Conservation (phyloP, 139 green algal genomes). For the Pleodorina starrii region DNA sequence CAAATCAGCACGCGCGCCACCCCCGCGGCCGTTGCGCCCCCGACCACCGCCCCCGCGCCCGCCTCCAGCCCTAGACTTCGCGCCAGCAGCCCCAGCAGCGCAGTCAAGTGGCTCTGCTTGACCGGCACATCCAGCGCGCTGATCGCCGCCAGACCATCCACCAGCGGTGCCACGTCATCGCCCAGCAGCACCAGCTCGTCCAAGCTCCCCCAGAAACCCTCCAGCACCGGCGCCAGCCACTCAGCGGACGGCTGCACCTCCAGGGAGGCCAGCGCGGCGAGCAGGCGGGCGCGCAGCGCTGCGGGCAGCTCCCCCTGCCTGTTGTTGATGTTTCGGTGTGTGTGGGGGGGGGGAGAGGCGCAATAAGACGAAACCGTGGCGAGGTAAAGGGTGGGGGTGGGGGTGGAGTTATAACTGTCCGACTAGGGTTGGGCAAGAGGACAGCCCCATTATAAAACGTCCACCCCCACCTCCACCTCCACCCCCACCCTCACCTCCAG, state of each 20-base stretch:
- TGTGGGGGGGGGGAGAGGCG: too few relatives aligned
- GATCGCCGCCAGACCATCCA: not conserved
- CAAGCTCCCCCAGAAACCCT: conserved; percentile 13
- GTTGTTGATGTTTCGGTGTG: too few relatives aligned
- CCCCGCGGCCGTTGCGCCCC: not conserved
- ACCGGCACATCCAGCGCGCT: conserved; percentile 1
- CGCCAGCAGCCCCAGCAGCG: not conserved
- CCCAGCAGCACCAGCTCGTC: not conserved
- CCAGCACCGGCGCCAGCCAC: conserved; percentile 1
- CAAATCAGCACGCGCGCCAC: conserved; percentile 22
- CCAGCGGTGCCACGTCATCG: not conserved
- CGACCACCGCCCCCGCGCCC: not conserved
- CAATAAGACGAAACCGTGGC: too few relatives aligned
- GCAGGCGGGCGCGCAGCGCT: not conserved
- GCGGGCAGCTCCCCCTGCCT: not conserved
- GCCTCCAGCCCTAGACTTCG: not conserved
- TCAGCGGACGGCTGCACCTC: not conserved
- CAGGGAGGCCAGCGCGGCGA: conserved; percentile 11
- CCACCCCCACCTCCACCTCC: too few relatives aligned
- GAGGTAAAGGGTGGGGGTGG: too few relatives aligned
- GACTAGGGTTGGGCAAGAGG: too few relatives aligned
- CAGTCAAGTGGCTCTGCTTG: conserved; percentile 18
- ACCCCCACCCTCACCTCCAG: too few relatives aligned
- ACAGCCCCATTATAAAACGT: too few relatives aligned
- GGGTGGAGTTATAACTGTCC: too few relatives aligned